A percentile compares a stretch with the other conserved stretches of the same genome.
Conservation (phyloP, 2,329 filamentous ascomycete species). For the Metarhizium sp. region DNA sequence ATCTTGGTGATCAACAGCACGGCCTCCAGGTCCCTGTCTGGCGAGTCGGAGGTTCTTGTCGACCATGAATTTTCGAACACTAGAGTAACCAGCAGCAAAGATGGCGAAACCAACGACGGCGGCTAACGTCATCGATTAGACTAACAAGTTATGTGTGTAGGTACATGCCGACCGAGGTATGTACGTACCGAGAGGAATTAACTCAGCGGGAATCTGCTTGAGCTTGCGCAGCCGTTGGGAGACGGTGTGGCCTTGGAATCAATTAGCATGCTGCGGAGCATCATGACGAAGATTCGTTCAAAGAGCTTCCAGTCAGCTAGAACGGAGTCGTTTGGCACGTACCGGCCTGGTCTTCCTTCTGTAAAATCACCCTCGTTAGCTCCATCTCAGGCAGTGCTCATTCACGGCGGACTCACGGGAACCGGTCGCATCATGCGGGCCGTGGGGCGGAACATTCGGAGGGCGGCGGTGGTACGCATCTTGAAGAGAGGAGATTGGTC, state of each 20-base stretch:
- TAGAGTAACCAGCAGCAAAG: conserved; percentile 72
- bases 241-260: conserved; percentile 73
- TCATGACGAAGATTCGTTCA: neutral
- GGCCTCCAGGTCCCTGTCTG: conserved; percentile 50
- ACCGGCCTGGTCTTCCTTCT: conserved; percentile 62
- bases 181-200: conserved; percentile 78
- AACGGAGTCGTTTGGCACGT: conserved; percentile 28
- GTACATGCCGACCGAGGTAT: neutral
- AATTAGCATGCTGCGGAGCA: neutral
- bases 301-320: neutral
- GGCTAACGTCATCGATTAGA: conserved; percentile 37
- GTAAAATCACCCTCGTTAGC: conserved; percentile 19
- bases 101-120: conserved; percentile 82
- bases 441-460: conserved; percentile 60
- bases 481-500: conserved; percentile 20
- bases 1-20: conserved; percentile 22
- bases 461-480: conserved; percentile 57
- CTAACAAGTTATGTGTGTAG: neutral
- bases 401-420: conserved; percentile 46
- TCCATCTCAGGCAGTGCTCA: conserved; percentile 8
- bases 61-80: conserved; percentile 68
- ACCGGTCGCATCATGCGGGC: conserved; percentile 59
- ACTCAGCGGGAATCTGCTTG: conserved; percentile 84
- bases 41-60: conserved; percentile 89
- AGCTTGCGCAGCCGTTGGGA: conserved; percentile 88